Evolutionary conservation across 2,329 filamentous ascomycete species (phyloP).

Genomic region (Penicillium brasilianum): DNA sequence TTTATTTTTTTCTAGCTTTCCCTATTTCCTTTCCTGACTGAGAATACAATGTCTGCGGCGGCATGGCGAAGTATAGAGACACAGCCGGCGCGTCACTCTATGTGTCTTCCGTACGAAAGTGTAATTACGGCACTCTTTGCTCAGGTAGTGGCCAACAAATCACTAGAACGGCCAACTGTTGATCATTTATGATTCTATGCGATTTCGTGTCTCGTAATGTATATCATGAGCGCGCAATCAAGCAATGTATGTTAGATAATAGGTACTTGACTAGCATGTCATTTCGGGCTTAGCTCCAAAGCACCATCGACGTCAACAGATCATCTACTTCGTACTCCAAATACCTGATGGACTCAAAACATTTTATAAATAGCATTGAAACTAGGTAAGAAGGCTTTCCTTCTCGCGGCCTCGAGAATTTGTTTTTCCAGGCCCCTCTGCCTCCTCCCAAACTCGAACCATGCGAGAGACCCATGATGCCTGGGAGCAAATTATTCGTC

Average conservation of each 20-base stretch:
- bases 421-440: slow-evolving; percentile 21
- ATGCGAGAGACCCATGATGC: slow-evolving; percentile 30
- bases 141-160: too few species aligned
- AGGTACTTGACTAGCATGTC: too few species aligned
- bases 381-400: slow-evolving; percentile 36
- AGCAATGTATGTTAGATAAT: too few species aligned
- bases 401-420: slow-evolving; percentile 33
- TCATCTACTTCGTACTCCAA: not conserved
- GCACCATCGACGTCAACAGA: too few species aligned
- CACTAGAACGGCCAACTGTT: too few species aligned
- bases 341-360: slow-evolving; percentile 5
- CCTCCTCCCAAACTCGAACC: slow-evolving; percentile 22
- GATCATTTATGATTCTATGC: too few species aligned
- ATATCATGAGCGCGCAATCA: too few species aligned
- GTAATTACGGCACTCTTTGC: too few species aligned
- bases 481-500: slow-evolving; percentile 34
- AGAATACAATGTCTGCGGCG: not conserved
- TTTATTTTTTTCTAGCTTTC: not conserved
- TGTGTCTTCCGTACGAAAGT: too few species aligned
- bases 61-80: not conserved
- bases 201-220: too few species aligned
- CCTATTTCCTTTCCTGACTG: not conserved
- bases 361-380: slow-evolving; percentile 33
- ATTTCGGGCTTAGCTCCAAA: too few species aligned
- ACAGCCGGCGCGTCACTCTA: not conserved